Conservation (phyloP, 768 basidiomycete genomes). For the Chalciporus chontae region DNA sequence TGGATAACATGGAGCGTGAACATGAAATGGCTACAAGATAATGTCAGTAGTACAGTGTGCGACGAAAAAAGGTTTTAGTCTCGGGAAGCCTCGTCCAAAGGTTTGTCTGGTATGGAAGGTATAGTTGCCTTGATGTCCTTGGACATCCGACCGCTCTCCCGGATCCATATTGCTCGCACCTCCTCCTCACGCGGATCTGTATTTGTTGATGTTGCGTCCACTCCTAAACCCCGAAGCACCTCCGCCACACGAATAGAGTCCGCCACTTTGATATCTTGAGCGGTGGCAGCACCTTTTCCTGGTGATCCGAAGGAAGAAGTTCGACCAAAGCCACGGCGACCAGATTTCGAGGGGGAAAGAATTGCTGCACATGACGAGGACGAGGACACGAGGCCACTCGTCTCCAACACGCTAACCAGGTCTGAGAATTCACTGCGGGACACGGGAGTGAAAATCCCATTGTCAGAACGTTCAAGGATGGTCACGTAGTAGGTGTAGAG, state of each 20-base stretch:
- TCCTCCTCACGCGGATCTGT: constrained; percentile 43
- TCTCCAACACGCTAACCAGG: constrained; percentile 68
- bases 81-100: constrained; percentile 35
- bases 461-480: constrained; percentile 54
- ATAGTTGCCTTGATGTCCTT: constrained; percentile 32
- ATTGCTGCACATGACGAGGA: constrained; percentile 30
- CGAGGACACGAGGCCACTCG: constrained; percentile 57
- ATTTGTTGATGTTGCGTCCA: constrained; percentile 12
- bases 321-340: constrained; percentile 52
- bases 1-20: constrained; percentile 8
- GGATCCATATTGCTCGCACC: constrained; percentile 39
- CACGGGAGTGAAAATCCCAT: constrained; percentile 56
- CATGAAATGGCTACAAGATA: constrained; percentile 10
- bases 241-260: constrained; percentile 67
- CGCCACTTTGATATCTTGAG: constrained; percentile 50
- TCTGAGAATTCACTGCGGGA: constrained; percentile 77
- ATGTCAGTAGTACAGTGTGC: constrained; percentile 2
- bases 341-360: constrained; percentile 43
- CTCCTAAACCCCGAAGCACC: constrained; percentile 64
- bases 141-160: constrained; percentile 36
- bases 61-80: constrained; percentile 18
- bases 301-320: constrained; percentile 51
- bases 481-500: constrained; percentile 62
- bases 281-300: constrained; percentile 22
- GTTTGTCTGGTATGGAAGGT: constrained; percentile 6